A percentile compares a stretch with the other conserved stretches of the same genome.
Evolutionary conservation across 2,329 filamentous ascomycete genomes (phyloP).

Genomic region (Purpureocillium lavendulum): DNA sequence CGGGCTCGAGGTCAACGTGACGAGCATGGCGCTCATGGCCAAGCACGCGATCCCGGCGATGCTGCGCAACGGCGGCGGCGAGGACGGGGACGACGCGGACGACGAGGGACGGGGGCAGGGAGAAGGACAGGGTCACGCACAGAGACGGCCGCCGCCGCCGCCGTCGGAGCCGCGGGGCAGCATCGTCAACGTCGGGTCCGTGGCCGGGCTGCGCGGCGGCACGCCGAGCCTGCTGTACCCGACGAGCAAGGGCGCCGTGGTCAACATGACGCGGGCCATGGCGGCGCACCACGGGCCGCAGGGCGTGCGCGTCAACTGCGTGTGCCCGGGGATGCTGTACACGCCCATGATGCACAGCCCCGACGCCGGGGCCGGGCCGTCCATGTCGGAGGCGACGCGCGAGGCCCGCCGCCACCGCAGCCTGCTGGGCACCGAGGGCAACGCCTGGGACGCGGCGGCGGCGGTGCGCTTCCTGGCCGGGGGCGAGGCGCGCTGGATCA

Average conservation of each 20-base stretch:
- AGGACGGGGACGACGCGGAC: too few species aligned
- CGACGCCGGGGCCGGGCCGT: too few species aligned
- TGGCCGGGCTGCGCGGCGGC: conserved; percentile 45
- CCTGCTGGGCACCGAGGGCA: conserved; percentile 31
- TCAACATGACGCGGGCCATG: conserved; percentile 45
- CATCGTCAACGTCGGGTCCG: conserved; percentile 56
- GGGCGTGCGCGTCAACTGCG: conserved; percentile 40
- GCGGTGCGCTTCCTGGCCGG: conserved; percentile 30
- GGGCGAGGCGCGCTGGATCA: conserved; percentile 34
- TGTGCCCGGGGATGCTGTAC: conserved; percentile 40
- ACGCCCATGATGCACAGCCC: conserved; percentile 35
- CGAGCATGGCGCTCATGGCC: conserved; percentile 56
- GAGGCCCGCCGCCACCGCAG: conserved; percentile 28
- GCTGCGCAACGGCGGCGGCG: conserved; percentile 33
- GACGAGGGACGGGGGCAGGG: too few species aligned
- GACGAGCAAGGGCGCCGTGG: conserved; percentile 37
- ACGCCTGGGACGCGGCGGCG: conserved; percentile 32
- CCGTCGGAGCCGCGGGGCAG: conserved; percentile 30
- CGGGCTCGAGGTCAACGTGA: conserved; percentile 53
- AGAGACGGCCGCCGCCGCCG: conserved; percentile 14
- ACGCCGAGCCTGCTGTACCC: conserved; percentile 36
- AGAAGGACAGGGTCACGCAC: too few species aligned
- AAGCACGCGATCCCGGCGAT: conserved; percentile 55
- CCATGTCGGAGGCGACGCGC: conserved; percentile 29
- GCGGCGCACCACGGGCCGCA: conserved; percentile 37